Evolutionary conservation across 371 early-diverging fungal species (phyloP), one percentile per base, ranked within the genome.

Genomic region (Mucor plumbeus): DNA sequence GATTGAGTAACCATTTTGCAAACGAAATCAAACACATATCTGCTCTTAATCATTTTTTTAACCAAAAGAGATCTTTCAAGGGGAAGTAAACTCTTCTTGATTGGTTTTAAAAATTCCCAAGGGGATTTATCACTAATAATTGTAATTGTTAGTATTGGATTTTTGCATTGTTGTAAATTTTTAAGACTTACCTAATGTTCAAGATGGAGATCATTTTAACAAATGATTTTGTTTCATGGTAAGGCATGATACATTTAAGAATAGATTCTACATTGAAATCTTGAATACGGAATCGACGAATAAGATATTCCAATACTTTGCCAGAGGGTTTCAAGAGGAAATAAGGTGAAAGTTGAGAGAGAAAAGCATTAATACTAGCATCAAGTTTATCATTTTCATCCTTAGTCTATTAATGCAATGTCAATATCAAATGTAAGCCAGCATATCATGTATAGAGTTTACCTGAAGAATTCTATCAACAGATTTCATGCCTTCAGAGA

Each of bases 251-350:
- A 60, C 91, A 89, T 17, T 81, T 86, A 15, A 98, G 63, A 5
- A 97, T 67, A 1, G 86, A 87, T 61, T 94, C 91, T 14, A 94
- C 82, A 67, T 97, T 98, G 79, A 91, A 90, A 73, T 94, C 91
- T 61, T 98, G 83, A 65, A 94, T 88, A 54, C 92, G 85, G 85
- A 96, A 97, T 39, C 97, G 88, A 57, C 97, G 88, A 21, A 97
- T 81, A 57, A 98, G 86, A 93, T 97, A 98, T 80, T 98, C 99
- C 19, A 97, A 71, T 0, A 90, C 92, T 74, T 95, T 95, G 60
- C 92, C 91, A 3, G 96, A 88, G 7, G 93, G 88, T 61, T 89
- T 88, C 36, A 91, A 78, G 58, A 96, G 72, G 69, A 96, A 93
- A 76, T 94, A 90, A 15, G 93, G 95, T 11, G 94, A 92, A 21